Evolutionary conservation across 2,329 filamentous ascomycete genomes (phyloP).

Genomic region (Aspergillus terreus): DNA sequence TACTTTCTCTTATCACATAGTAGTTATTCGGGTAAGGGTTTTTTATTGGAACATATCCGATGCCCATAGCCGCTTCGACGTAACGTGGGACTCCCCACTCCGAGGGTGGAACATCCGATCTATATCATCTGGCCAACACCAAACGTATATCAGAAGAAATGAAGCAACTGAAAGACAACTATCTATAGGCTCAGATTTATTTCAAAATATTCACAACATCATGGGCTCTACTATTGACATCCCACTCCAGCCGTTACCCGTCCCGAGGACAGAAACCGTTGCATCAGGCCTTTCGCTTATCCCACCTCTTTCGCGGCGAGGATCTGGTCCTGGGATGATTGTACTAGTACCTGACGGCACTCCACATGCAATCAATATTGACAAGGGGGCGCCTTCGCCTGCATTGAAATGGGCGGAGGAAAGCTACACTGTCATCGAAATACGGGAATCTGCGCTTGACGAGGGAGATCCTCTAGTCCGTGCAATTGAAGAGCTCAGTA

Average conservation of each 20-base stretch:
- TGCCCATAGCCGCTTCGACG: not conserved
- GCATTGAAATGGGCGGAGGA: conserved; percentile 67
- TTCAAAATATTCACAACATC: too few species aligned
- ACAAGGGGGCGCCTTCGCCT: conserved; percentile 47
- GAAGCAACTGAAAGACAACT: too few species aligned
- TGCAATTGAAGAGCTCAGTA: conserved; percentile 8
- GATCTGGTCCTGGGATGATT: conserved; percentile 44
- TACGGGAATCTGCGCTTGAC: conserved; percentile 24
- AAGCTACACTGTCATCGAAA: conserved; percentile 57
- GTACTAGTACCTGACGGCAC: conserved; percentile 33
- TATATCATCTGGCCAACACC: not conserved
- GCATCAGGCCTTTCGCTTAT: conserved; percentile 31
- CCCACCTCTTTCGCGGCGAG: conserved; percentile 43
- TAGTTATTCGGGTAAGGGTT: too few species aligned
- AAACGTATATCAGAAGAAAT: too few species aligned
- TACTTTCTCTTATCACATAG: too few species aligned
- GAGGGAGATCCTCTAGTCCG: conserved; percentile 9
- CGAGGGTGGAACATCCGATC: not conserved
- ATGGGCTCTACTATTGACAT: not conserved
- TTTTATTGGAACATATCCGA: not conserved
- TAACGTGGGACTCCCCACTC: not conserved
- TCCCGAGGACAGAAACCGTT: conserved; percentile 1
- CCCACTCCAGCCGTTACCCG: conserved; percentile 1
- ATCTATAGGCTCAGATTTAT: too few species aligned
- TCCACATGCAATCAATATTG: conserved; percentile 26